Percentiles rank a stretch among this genome's conserved stretches.
phyloP scores from a whole-genome alignment of 768 basidiomycete genomes.

The Lactarius hengduanensis region DNA sequence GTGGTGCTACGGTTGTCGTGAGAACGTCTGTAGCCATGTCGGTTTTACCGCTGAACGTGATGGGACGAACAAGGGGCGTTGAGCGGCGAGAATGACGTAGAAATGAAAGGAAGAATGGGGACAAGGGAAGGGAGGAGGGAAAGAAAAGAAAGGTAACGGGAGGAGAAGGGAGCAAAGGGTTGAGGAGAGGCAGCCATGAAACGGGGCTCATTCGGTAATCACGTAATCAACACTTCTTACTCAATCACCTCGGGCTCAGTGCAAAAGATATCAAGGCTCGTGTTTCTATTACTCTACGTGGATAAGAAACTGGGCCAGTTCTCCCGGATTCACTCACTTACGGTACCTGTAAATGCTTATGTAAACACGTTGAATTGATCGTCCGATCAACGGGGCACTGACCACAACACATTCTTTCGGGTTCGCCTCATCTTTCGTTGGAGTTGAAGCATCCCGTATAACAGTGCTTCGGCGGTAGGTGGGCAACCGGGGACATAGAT shows the following conservation, averaged over 20 bases:
- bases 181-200: background rate
- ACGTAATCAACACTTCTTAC: background rate
- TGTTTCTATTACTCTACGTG: conserved; percentile 1
- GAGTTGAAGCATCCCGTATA: conserved; percentile 95
- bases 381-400: conserved; percentile 29
- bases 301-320: background rate
- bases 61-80: background rate
- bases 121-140: background rate
- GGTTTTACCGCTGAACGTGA: background rate
- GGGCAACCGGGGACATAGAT: conserved; percentile 98
- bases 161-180: background rate
- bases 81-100: background rate
- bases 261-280: background rate
- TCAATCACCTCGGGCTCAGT: background rate
- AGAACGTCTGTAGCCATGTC: conserved; percentile 35
- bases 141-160: background rate
- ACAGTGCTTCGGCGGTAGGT: conserved; percentile 92
- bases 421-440: conserved; percentile 94
- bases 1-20: conserved; percentile 33
- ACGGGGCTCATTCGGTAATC: background rate
- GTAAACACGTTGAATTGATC: background rate
- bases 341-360: conserved; percentile 41
- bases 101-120: background rate
- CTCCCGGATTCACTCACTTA: conserved; percentile 42
- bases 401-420: conserved; percentile 88